A percentile compares a stretch with the other conserved stretches of the same genome.
phyloP scores from a whole-genome alignment of 2,329 filamentous ascomycete species.

The Zopfia rhizophila region DNA sequence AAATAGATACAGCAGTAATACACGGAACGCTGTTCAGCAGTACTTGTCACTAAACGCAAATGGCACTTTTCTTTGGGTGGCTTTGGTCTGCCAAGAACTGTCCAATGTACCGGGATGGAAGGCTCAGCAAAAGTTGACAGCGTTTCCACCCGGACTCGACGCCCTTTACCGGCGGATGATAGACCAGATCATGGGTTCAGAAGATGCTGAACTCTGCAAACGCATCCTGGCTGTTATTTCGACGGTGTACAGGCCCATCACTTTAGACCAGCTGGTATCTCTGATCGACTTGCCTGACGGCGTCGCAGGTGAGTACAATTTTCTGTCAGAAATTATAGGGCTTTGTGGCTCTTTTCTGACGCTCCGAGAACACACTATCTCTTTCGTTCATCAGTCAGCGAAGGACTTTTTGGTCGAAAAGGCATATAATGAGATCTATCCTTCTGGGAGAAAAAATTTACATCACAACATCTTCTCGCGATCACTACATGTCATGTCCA shows the following conservation, averaged over 20 bases:
- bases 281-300: constrained; percentile 26
- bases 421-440: background rate
- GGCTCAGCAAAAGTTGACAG: constrained; percentile 19
- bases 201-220: constrained; percentile 43
- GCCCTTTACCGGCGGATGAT: constrained; percentile 55
- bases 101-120: constrained; percentile 23
- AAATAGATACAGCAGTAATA: constrained; percentile 18
- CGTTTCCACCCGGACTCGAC: constrained; percentile 50
- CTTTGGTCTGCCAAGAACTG: constrained; percentile 47
- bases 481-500: constrained; percentile 40
- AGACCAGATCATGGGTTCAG: constrained; percentile 35
- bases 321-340: constrained; percentile 38
- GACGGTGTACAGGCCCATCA: constrained; percentile 50
- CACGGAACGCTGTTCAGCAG: constrained; percentile 21
- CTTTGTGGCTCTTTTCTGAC: constrained; percentile 55
- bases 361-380: constrained; percentile 38
- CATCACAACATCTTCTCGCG: constrained; percentile 51
- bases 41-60: constrained; percentile 41
- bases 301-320: constrained; percentile 16
- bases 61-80: constrained; percentile 51
- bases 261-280: constrained; percentile 44
- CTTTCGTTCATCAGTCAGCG: constrained; percentile 55
- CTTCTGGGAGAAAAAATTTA: constrained; percentile 21
- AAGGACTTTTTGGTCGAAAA: constrained; percentile 52
- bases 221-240: constrained; percentile 47